Conservation (phyloP, 306 rosid species). For the Cicer bijugum region DNA sequence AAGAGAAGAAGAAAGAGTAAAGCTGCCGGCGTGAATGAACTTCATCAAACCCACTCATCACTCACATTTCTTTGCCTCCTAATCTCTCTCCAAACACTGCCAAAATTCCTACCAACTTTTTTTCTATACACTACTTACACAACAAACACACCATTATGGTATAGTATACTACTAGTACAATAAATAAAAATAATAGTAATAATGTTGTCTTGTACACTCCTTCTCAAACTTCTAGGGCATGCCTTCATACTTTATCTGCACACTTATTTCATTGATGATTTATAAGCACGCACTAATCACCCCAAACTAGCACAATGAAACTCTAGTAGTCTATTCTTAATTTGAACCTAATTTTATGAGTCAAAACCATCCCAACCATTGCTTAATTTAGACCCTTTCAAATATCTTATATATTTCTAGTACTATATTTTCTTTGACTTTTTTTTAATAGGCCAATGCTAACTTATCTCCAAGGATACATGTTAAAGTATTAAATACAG, state of each 20-base stretch:
- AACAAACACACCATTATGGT: slow-evolving; percentile 43
- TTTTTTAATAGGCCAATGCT: too few species aligned
- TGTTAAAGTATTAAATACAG: too few species aligned
- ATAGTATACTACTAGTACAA: not conserved
- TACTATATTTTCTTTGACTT: too few species aligned
- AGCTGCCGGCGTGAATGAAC: slow-evolving; percentile 96
- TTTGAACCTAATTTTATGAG: not conserved
- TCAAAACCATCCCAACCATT: not conserved
- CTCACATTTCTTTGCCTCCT: slow-evolving; percentile 71
- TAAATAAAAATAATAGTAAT: slow-evolving; percentile 2
- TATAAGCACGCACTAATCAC: slow-evolving; percentile 41
- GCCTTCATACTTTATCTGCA: slow-evolving; percentile 55
- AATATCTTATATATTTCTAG: too few species aligned
- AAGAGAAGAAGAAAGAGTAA: slow-evolving; percentile 54
- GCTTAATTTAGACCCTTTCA: not conserved
- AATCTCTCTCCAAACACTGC: slow-evolving; percentile 73
- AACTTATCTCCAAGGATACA: too few species aligned
- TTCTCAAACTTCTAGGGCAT: slow-evolving; percentile 74
- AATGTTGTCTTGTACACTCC: slow-evolving; percentile 46
- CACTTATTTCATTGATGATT: slow-evolving; percentile 39
- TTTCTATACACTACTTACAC: slow-evolving; percentile 36
- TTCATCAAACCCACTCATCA: slow-evolving; percentile 76
- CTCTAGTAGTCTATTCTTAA: slow-evolving; percentile 3
- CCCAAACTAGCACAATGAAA: slow-evolving; percentile 5
- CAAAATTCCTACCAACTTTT: slow-evolving; percentile 56